Base-by-base conservation (phyloP, 345 rosid species). In the Salix udensis region DNA sequence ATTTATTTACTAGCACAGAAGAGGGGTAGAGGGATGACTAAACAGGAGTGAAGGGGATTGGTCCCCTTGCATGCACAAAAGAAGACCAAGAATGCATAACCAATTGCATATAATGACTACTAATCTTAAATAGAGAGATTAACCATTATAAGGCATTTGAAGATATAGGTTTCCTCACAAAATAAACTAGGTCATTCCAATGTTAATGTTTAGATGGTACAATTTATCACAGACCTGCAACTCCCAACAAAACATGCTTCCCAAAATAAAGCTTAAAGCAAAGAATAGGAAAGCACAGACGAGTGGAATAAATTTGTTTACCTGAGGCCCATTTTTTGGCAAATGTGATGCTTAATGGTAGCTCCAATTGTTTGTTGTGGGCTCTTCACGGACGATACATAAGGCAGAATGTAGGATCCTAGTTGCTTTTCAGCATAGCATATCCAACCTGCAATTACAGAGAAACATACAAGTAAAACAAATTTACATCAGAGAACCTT, bases 361-460 rank as follows among this genome's bases (percentile, higher is more conserved):
- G 97, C 89, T 75, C 97, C 98, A 81, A 96, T 89, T 74, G 91
- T 82, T 85, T 94, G 97, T 78, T 92, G 97, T 68, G 98, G 99
- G 76, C 99, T 96, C 89, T 96, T 96, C 46, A 96, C 99, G 37
- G 92, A 87, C 42, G 98, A 94, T 30, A 96, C 81, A 76, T 90
- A 86, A 10, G 98, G 99, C 60, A 96, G 87, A 82, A 96, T 84
- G 83, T 81, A 92, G 2, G 97, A 91, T 67, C 97, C 99, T 75
- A 88, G 90, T 86, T 87, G 88, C 75, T 96, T 96, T 79, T 96
- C 99, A 74, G 97, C 99, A 82, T 96, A 94, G 85, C 99, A 96
- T 73, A 96, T 88, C 99, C 99, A 96, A 86, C 98, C 97, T 96
- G 89, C 39, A 78, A 83, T 77, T 64, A 77, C 28, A 78, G 39